Conservation (phyloP, 2,329 filamentous ascomycete species). For the Aurifilum marmelostoma region DNA sequence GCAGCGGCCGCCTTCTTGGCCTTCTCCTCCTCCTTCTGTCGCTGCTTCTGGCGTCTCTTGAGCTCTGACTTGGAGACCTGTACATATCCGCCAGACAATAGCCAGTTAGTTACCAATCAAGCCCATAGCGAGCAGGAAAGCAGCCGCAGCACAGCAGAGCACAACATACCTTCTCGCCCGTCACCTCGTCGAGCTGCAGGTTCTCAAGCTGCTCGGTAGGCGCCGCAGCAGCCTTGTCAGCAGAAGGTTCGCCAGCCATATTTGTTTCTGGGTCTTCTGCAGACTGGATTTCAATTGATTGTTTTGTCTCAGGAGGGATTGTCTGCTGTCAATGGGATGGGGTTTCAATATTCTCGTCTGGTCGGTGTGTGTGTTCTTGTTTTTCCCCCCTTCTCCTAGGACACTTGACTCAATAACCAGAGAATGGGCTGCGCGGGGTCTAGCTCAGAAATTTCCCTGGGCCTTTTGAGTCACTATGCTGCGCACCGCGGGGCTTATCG, state of each 20-base stretch:
- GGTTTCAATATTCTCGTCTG: not conserved
- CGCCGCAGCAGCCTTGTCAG: slow-evolving; percentile 34
- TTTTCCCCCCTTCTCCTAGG: not conserved
- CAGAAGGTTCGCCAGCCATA: slow-evolving; percentile 31
- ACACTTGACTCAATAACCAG: not conserved
- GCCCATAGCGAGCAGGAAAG: not conserved
- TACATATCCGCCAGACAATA: not conserved
- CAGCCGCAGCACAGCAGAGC: not conserved
- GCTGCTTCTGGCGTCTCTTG: slow-evolving; percentile 94
- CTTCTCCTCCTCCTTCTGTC: slow-evolving; percentile 87
- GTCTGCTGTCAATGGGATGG: not conserved
- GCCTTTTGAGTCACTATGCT: slow-evolving; percentile 2
- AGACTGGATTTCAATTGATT: slow-evolving; percentile 19
- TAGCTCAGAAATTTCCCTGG: slow-evolving; percentile 9
- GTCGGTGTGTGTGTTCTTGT: not conserved
- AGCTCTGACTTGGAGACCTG: slow-evolving; percentile 79
- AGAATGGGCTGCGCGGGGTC: slow-evolving; percentile 8
- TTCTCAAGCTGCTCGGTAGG: slow-evolving; percentile 64
- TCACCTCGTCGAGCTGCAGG: slow-evolving; percentile 87
- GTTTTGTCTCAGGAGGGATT: not conserved
- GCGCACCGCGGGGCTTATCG: slow-evolving; percentile 19
- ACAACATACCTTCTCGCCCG: slow-evolving; percentile 67
- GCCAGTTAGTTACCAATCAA: slow-evolving; percentile 15
- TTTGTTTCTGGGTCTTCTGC: slow-evolving; percentile 5
- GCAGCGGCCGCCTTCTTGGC: slow-evolving; percentile 73